Evolutionary conservation across 768 basidiomycete species (phyloP).

Genomic region (Gymnopilus dilepis): DNA sequence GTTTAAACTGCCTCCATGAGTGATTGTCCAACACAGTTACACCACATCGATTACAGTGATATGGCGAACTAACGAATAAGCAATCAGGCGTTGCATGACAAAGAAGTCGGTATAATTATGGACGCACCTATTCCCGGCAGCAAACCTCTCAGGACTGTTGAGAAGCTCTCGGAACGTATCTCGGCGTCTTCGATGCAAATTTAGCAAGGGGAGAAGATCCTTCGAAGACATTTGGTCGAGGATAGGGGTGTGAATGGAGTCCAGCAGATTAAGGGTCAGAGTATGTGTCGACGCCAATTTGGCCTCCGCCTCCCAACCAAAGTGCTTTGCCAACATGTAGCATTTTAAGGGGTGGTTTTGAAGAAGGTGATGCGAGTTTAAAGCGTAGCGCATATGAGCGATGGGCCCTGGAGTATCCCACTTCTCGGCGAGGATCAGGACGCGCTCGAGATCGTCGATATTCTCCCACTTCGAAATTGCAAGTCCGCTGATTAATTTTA

Average conservation of each 20-base stretch:
- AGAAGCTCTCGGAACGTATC: conserved; percentile 55
- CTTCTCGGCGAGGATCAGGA: conserved; percentile 68
- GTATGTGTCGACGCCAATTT: conserved; percentile 61
- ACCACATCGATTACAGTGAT: conserved; percentile 61
- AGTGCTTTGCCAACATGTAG: conserved; percentile 63
- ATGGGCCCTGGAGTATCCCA: conserved; percentile 72
- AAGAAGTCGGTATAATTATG: conserved; percentile 11
- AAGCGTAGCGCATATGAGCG: conserved; percentile 57
- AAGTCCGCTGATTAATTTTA: conserved; percentile 63
- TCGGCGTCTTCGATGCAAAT: conserved; percentile 60
- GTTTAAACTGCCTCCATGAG: conserved; percentile 67
- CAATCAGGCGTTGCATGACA: conserved; percentile 7
- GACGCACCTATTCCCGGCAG: conserved; percentile 49
- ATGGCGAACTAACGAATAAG: conserved; percentile 33
- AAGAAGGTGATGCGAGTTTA: conserved; percentile 53
- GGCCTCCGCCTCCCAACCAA: conserved; percentile 64
- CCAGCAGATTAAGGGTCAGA: conserved; percentile 55
- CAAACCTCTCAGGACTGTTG: conserved; percentile 65
- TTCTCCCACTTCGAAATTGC: conserved; percentile 52
- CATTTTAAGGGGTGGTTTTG: conserved; percentile 51
- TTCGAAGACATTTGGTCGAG: conserved; percentile 55
- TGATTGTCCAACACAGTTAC: conserved; percentile 57
- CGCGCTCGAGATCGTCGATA: conserved; percentile 56
- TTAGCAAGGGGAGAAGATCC: conserved; percentile 57
- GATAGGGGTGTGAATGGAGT: conserved; percentile 43